A percentile compares a stretch with the other conserved stretches of the same genome.
Conservation (phyloP, 306 rosid species). For the Styphnolobium japonicum region DNA sequence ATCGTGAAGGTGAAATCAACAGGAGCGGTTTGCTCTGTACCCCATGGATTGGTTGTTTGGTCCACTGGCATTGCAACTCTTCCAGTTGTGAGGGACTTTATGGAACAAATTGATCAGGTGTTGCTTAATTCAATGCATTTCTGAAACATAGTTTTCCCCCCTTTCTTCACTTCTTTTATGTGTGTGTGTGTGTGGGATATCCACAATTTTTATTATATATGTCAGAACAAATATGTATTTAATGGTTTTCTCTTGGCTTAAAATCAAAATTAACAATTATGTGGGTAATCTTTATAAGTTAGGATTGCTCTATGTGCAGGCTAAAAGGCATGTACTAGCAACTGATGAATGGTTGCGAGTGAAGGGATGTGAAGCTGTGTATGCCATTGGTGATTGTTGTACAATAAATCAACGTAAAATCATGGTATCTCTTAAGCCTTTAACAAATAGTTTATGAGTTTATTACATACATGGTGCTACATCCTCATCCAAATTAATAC, state of each 20-base stretch:
- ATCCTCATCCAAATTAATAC: neutral
- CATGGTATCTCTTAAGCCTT: constrained; percentile 57
- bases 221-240: neutral
- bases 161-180: neutral
- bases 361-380: constrained; percentile 63
- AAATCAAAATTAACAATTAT: neutral
- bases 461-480: neutral
- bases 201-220: neutral
- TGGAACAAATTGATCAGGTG: constrained; percentile 97
- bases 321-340: constrained; percentile 61
- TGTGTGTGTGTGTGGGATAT: neutral
- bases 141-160: neutral
- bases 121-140: constrained; percentile 24
- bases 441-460: neutral
- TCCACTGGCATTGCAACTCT: constrained; percentile 87
- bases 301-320: constrained; percentile 48
- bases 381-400: constrained; percentile 93
- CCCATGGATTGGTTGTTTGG: constrained; percentile 93
- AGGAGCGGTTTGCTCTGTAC: constrained; percentile 64
- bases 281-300: constrained; percentile 6
- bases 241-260: neutral
- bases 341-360: constrained; percentile 93
- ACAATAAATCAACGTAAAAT: constrained; percentile 82
- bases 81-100: constrained; percentile 84
- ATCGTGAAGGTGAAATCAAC: constrained; percentile 65